Percentiles rank a stretch among this genome's conserved stretches.
Conservation (phyloP, 495 filamentous ascomycete genomes). For the Penicillium angulare region DNA sequence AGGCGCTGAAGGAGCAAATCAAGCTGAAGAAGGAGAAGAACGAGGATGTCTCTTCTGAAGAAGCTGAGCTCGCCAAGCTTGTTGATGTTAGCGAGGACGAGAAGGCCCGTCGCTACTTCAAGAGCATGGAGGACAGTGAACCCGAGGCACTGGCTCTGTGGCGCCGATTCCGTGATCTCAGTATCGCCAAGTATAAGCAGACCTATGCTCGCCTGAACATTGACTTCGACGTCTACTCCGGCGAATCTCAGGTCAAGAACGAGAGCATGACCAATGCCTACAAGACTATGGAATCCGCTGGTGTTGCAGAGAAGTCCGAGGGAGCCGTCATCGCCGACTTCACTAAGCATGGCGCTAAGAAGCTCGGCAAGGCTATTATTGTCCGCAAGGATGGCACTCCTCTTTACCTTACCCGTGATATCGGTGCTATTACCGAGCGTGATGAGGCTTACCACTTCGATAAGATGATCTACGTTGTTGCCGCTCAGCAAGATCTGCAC, state of each 20-base stretch:
- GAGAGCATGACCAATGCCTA: conserved; percentile 72
- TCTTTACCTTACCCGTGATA: conserved; percentile 70
- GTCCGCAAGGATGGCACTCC: conserved; percentile 67
- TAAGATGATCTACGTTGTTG: conserved; percentile 76
- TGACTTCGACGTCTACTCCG: conserved; percentile 88
- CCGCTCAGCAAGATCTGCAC: conserved; percentile 69
- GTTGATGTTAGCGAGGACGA: conserved; percentile 60
- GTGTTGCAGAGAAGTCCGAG: conserved; percentile 76
- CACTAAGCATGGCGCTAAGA: conserved; percentile 66
- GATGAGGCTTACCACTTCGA: conserved; percentile 65
- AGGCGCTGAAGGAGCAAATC: conserved; percentile 53
- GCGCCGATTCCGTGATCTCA: conserved; percentile 85
- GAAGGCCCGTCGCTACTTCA: conserved; percentile 78
- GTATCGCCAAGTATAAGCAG: conserved; percentile 79
- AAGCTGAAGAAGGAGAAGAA: conserved; percentile 51
- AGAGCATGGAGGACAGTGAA: conserved; percentile 84
- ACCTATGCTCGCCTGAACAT: conserved; percentile 88
- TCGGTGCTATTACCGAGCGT: conserved; percentile 64
- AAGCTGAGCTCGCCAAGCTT: conserved; percentile 51
- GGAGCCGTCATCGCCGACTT: conserved; percentile 91
- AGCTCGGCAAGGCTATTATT: conserved; percentile 67
- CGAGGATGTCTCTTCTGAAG: conserved; percentile 44
- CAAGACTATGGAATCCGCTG: conserved; percentile 63
- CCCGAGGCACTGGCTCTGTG: conserved; percentile 73
- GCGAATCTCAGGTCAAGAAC: conserved; percentile 86